Evolutionary conservation across 225 moss, liverwort and hornwort species (phyloP), one percentile per base, ranked within the genome.

Genomic region (Polytrichum commune): DNA sequence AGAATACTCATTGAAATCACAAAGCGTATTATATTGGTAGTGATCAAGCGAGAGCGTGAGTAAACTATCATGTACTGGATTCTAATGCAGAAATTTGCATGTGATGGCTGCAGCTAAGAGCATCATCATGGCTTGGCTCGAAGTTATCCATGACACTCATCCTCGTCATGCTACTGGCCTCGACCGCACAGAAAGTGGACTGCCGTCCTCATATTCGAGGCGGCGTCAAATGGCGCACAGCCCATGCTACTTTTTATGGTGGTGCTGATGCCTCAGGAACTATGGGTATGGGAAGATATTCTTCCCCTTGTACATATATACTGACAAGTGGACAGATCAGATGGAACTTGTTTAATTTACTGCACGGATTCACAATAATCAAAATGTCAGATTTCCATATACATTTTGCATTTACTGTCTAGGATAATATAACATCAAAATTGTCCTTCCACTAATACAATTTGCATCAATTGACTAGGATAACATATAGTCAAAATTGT

Each of bases 261-360:
- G 87, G 84, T 75, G 82, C 79, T 62, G 87, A 88, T 84, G 87
- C 84, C 29, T 88, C 87, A 77, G 82, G 87, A 75, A 88, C 87
- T 27, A 88, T 88, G 87, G 87, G 84, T 88, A 88, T 53, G 24
- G 19, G 13, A 46, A 46, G 16, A 16, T 7, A 7, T 32, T 32
- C 10, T 4, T 46, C 4, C 46, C 3, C 46, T 46, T 4, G 0
- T 38, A 46, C 46, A 46, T 46, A 46, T 3, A 13, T 46, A 38
- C 16, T 46, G 46, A 13, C 46, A 10, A 46, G 46, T 38, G 38
- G 3, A 46, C 46, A 46, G 46, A 46, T 46, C 46, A 46, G 4
- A 46, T 16, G 46, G 46, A 46, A 46, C 46, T 46, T 46, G 46
- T 46, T 10, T 38, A 9, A 38, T 2, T 38, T 9, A 38, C 38